A percentile compares a stretch with the other conserved stretches of the same genome.
Evolutionary conservation across 1,284 basidiomycete genomes (phyloP).

Genomic region (Psilocybe mexicana): DNA sequence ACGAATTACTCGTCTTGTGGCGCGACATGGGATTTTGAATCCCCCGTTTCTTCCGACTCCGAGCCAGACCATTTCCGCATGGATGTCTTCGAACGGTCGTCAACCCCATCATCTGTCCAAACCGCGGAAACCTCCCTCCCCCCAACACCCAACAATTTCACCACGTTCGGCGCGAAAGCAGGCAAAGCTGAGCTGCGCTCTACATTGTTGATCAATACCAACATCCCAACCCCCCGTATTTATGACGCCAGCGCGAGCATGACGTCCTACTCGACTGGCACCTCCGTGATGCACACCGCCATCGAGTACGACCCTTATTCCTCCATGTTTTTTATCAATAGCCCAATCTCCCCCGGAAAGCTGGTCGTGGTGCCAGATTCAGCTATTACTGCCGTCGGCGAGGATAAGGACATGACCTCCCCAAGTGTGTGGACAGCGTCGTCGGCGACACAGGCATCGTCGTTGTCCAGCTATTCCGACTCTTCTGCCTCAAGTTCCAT

Average conservation of each 20-base stretch:
- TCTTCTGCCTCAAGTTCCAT: constrained; percentile 35
- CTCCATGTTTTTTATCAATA: constrained; percentile 53
- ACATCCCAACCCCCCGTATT: constrained; percentile 50
- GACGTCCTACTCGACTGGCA: constrained; percentile 51
- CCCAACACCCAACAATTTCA: constrained; percentile 52
- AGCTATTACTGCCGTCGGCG: constrained; percentile 37
- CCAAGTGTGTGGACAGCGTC: constrained; percentile 39
- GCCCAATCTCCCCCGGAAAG: constrained; percentile 41
- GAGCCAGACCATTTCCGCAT: constrained; percentile 30
- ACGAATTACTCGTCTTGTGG: constrained; percentile 34
- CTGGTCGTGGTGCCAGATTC: constrained; percentile 43
- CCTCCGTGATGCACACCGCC: constrained; percentile 71
- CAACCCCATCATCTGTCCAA: constrained; percentile 29
- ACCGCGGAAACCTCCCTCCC: constrained; percentile 45
- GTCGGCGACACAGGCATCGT: constrained; percentile 39
- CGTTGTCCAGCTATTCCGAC: constrained; percentile 38
- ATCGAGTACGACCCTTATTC: constrained; percentile 60
- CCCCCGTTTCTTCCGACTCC: constrained; percentile 36
- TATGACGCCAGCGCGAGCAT: constrained; percentile 51
- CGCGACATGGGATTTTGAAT: constrained; percentile 45
- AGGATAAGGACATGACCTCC: constrained; percentile 49
- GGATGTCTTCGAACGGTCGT: constrained; percentile 30
- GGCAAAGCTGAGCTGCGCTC: constrained; percentile 36
- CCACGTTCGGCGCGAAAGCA: constrained; percentile 36
- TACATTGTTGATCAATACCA: constrained; percentile 61